A percentile compares a stretch with the other conserved stretches of the same genome.
Evolutionary conservation across 495 filamentous ascomycete species (phyloP).

Genomic region (Hypoxylon lenormandii): DNA sequence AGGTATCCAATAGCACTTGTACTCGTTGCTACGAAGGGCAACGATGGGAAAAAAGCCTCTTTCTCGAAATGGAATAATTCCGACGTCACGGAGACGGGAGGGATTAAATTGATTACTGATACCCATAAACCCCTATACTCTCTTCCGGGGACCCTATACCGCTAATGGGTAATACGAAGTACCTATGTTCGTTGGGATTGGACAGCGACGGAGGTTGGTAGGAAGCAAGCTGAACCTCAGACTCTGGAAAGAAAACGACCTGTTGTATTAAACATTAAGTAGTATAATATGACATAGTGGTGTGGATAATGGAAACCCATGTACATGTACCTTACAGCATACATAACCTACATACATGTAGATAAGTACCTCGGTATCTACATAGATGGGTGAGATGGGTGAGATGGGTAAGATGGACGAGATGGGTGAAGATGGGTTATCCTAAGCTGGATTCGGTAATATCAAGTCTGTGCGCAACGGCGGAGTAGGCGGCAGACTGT

Average conservation of each 20-base stretch:
- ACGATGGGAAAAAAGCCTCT: conserved; percentile 28
- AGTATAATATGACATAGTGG: background rate
- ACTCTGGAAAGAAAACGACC: background rate
- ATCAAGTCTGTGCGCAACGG: background rate
- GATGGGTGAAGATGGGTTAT: too few relatives aligned
- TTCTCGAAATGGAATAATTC: conserved; percentile 35
- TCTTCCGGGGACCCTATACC: too few relatives aligned
- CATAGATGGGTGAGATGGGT: too few relatives aligned
- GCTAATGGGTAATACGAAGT: conserved; percentile 4
- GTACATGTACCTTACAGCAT: too few relatives aligned
- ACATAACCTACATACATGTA: too few relatives aligned
- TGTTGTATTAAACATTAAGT: too few relatives aligned
- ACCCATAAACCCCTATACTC: background rate
- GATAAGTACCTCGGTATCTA: too few relatives aligned
- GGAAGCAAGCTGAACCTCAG: background rate
- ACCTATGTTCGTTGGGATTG: background rate
- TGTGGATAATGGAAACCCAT: background rate
- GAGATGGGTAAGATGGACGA: too few relatives aligned
- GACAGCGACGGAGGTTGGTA: background rate
- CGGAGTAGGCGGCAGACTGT: background rate
- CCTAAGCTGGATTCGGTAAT: background rate
- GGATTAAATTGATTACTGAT: conserved; percentile 47
- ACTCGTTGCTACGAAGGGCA: conserved; percentile 25
- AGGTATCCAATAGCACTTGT: conserved; percentile 30
- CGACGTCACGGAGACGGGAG: conserved; percentile 14